Percentiles rank a stretch among this genome's conserved stretches.
Conservation (phyloP, 2,329 filamentous ascomycete genomes). For the Arthrocladium fulminans region DNA sequence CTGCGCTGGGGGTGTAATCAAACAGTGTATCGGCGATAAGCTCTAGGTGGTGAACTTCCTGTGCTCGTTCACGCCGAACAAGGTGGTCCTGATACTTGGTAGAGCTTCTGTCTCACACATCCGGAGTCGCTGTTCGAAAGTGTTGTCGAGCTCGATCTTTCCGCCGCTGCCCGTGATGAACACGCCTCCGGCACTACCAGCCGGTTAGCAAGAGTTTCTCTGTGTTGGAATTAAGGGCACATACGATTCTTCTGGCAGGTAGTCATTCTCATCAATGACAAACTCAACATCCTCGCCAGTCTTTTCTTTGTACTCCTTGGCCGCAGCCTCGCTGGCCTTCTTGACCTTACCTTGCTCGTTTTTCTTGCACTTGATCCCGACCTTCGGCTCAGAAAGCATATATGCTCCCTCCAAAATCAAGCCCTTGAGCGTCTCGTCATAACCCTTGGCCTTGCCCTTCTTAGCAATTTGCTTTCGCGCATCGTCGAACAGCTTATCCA, state of each 20-base stretch:
- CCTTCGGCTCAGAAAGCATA: slow-evolving; percentile 70
- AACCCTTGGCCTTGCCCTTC: slow-evolving; percentile 62
- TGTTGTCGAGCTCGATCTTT: slow-evolving; percentile 98
- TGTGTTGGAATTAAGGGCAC: slow-evolving; percentile 30
- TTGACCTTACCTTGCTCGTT: slow-evolving; percentile 66
- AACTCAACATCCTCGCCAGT: slow-evolving; percentile 60
- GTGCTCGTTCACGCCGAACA: slow-evolving; percentile 93
- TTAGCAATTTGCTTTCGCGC: slow-evolving; percentile 63
- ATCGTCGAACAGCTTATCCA: slow-evolving; percentile 80
- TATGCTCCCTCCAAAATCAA: slow-evolving; percentile 86
- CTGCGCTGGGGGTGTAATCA: not conserved
- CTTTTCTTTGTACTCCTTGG: slow-evolving; percentile 75
- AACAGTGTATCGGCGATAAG: not conserved
- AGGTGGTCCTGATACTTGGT: slow-evolving; percentile 70
- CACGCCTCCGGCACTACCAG: slow-evolving; percentile 68
- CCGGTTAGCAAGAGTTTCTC: slow-evolving; percentile 12
- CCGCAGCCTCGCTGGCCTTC: slow-evolving; percentile 67
- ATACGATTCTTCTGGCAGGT: slow-evolving; percentile 74
- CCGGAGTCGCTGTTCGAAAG: slow-evolving; percentile 80
- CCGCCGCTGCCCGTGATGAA: slow-evolving; percentile 70
- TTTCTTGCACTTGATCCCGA: slow-evolving; percentile 67
- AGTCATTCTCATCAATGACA: slow-evolving; percentile 67
- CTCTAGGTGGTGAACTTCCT: slow-evolving; percentile 84
- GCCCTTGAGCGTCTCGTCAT: slow-evolving; percentile 66
- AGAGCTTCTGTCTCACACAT: slow-evolving; percentile 78